A percentile compares a stretch with the other conserved stretches of the same genome.
phyloP scores from a whole-genome alignment of 345 rosid species.

The Pistacia atlantica region DNA sequence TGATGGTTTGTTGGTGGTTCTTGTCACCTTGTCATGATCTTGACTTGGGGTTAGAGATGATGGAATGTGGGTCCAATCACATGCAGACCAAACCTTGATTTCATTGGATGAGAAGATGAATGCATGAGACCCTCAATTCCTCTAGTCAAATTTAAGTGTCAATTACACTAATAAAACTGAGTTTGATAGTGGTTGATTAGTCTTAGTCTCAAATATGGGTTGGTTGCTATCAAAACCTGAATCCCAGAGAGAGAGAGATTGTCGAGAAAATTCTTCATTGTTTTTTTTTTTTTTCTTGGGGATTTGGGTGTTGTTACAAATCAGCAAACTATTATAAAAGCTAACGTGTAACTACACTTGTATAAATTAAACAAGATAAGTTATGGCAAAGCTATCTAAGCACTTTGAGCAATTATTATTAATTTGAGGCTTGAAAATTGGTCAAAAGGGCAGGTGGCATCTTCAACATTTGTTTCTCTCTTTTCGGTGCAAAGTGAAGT shows the following conservation, averaged over 20 bases:
- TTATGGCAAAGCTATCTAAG: background rate
- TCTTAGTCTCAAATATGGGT: background rate
- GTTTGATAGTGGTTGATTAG: too few species aligned
- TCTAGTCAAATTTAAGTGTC: slow-evolving; percentile 1
- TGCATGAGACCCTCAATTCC: background rate
- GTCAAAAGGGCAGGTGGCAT: slow-evolving; percentile 30
- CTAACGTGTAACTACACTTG: slow-evolving; percentile 13
- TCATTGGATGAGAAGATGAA: slow-evolving; percentile 12
- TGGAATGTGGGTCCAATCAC: slow-evolving; percentile 10
- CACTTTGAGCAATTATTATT: background rate
- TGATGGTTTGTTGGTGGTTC: slow-evolving; percentile 16
- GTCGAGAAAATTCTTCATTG: background rate
- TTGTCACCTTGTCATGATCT: slow-evolving; percentile 12
- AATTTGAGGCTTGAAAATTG: background rate
- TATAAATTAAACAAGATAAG: slow-evolving; percentile 22
- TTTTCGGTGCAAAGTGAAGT: slow-evolving; percentile 31
- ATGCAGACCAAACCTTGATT: slow-evolving; percentile 10
- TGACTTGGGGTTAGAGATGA: background rate
- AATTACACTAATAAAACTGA: background rate
- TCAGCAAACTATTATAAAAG: slow-evolving; percentile 1
- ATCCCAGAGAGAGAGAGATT: background rate
- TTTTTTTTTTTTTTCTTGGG: too few species aligned
- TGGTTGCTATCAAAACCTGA: slow-evolving; percentile 6
- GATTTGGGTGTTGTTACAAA: background rate
- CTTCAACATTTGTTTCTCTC: background rate